Base-by-base conservation (phyloP, 371 early-diverging fungal genomes). In the Mortierella polycephala region DNA sequence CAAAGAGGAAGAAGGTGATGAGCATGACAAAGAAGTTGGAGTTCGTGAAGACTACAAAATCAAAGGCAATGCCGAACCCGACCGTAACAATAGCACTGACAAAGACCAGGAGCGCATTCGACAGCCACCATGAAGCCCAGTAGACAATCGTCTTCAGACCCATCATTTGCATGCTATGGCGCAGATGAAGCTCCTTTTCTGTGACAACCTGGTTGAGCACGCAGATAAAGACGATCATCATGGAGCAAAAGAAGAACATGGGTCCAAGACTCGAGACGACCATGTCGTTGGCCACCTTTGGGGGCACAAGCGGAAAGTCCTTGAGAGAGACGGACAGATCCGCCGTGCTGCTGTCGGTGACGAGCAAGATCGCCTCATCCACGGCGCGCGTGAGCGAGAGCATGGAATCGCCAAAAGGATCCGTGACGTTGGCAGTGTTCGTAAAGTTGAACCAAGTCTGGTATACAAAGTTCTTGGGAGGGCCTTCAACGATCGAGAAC, bases 121-220 rank as follows among this genome's bases (percentile, higher is more conserved):
- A 84, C 39, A 92, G 50, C 69, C 86, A 89, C 75, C 85, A 85
- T 8, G 81, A 74, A 47, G 90, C 40, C 92, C 92, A 92, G 77
- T 90, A 92, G 6, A 89, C 86, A 41, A 82, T 55, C 1, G 69
- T 76, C 71, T 85, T 87, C 55, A 92, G 83, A 7, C 92, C 93
- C 92, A 92, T 91, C 87, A 90, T 89, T 47, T 89, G 86, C 89
- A 92, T 89, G 57, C 86, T 87, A 64, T 88, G 87, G 18, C 88
- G 83, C 60, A 91, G 81, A 61, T 89, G 87, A 52, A 71, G 69
- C 63, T 92, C 93, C 82, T 92, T 92, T 63, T 92, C 93, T 16
- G 83, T 66, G 9, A 92, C 92, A 52, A 92, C 85, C 44, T 84
- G 88, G 71, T 89, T 88, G 57, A 92, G 80, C 30, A 89, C 84